These are phyloP conservation scores for Rauvolfia tetraphylla DNA, from an alignment of 257 asterid genomes.

Conservation along the genomic window DNA sequence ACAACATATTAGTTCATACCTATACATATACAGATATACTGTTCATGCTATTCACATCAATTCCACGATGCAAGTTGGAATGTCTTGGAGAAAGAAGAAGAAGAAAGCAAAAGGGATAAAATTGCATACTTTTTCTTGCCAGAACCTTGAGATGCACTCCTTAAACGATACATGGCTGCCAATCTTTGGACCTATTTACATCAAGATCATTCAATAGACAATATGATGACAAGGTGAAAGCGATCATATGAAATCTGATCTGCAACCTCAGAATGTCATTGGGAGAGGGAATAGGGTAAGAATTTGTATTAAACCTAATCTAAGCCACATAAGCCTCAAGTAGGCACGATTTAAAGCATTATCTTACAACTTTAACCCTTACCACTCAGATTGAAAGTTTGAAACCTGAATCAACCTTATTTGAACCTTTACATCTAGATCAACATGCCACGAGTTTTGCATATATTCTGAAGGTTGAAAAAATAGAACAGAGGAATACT, in stretches of 20 bases:
- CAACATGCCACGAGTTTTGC: too few relatives aligned
- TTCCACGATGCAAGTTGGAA: background rate
- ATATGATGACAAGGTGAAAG: background rate
- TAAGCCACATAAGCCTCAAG: background rate
- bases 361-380: background rate
- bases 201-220: background rate
- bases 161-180: slow-evolving; percentile 76
- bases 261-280: background rate
- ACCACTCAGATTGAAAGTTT: background rate
- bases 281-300: too few relatives aligned
- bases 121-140: slow-evolving; percentile 80
- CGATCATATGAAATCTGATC: background rate
- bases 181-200: slow-evolving; percentile 57
- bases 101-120: background rate
- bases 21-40: background rate
- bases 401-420: background rate
- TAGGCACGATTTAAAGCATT: background rate
- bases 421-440: background rate
- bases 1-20: slow-evolving; percentile 6
- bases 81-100: background rate
- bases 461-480: background rate
- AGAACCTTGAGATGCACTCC: slow-evolving; percentile 71
- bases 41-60: background rate
- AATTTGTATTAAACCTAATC: background rate
- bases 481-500: background rate